Percentiles rank a stretch among this genome's conserved stretches.
These are phyloP conservation scores for Coemansia sp. DNA, from an alignment of 192 early-diverging fungal species.

Conservation along the genomic window DNA sequence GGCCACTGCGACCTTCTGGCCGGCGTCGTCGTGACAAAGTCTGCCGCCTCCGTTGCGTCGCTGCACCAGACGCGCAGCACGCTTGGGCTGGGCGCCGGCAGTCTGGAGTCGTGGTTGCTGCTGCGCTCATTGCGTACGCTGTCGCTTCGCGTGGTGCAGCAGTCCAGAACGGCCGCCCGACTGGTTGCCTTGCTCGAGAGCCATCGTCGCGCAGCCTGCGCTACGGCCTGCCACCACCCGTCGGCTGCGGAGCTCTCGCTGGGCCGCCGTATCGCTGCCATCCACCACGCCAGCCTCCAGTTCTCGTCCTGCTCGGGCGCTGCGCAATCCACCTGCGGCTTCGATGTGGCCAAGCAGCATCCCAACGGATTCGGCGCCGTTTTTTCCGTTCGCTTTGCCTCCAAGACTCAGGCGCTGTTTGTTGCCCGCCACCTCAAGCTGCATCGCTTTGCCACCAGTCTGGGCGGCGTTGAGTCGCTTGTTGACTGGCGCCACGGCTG, in stretches of 20 bases:
- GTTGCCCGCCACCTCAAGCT: slow-evolving; percentile 48
- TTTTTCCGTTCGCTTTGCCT: slow-evolving; percentile 52
- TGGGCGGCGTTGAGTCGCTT: slow-evolving; percentile 68
- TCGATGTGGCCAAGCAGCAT: slow-evolving; percentile 35
- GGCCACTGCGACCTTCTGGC: slow-evolving; percentile 72
- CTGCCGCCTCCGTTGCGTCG: slow-evolving; percentile 30
- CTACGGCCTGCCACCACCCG: slow-evolving; percentile 33
- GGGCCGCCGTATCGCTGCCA: slow-evolving; percentile 24
- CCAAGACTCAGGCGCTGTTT: slow-evolving; percentile 53
- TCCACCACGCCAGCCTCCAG: slow-evolving; percentile 47
- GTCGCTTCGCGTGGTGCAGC: slow-evolving; percentile 62
- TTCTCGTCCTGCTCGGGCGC: neutral
- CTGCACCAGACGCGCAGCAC: slow-evolving; percentile 54
- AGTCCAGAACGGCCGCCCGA: slow-evolving; percentile 58
- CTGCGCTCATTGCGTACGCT: slow-evolving; percentile 64
- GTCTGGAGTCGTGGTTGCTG: slow-evolving; percentile 67
- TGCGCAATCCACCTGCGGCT: slow-evolving; percentile 9
- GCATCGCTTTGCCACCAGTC: slow-evolving; percentile 61
- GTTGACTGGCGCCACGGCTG: slow-evolving; percentile 65
- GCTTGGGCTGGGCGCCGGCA: slow-evolving; percentile 62
- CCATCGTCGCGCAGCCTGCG: slow-evolving; percentile 45
- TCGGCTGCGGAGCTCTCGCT: slow-evolving; percentile 20
- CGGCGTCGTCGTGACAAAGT: slow-evolving; percentile 60
- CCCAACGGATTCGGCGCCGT: slow-evolving; percentile 48
- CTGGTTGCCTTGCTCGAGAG: slow-evolving; percentile 58